Conservation (phyloP, 257 asterid species). For the Schizonepeta tenuifolia region DNA sequence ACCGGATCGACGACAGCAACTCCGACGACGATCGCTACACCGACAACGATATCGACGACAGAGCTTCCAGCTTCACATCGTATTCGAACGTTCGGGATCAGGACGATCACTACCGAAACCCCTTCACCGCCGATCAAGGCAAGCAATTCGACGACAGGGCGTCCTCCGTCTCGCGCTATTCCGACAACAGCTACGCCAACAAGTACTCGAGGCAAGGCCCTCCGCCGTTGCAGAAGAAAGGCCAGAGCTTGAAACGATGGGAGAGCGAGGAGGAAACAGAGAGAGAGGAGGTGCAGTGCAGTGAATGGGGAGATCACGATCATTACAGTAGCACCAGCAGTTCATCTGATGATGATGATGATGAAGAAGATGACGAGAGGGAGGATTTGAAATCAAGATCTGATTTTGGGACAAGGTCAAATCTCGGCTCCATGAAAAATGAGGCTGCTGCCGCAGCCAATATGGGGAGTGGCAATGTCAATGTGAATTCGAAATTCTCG, state of each 20-base stretch:
- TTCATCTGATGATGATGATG: slow-evolving; percentile 57
- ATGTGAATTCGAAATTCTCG: slow-evolving; percentile 42
- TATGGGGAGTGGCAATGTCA: slow-evolving; percentile 30
- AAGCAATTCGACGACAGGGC: slow-evolving; percentile 66
- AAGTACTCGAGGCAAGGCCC: slow-evolving; percentile 35
- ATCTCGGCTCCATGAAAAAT: slow-evolving; percentile 55
- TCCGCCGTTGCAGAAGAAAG: slow-evolving; percentile 35
- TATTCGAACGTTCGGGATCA: slow-evolving; percentile 41
- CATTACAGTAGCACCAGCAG: slow-evolving; percentile 62
- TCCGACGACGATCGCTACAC: slow-evolving; percentile 42
- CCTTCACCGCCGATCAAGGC: slow-evolving; percentile 29
- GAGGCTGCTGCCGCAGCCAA: slow-evolving; percentile 23
- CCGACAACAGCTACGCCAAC: slow-evolving; percentile 40
- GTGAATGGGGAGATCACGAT: slow-evolving; percentile 97
- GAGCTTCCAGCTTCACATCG: slow-evolving; percentile 49
- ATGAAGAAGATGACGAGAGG: slow-evolving; percentile 51
- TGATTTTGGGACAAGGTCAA: slow-evolving; percentile 50
- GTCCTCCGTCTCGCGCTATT: slow-evolving; percentile 56
- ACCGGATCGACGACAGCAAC: slow-evolving; percentile 30
- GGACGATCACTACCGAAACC: slow-evolving; percentile 39
- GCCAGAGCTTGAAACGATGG: slow-evolving; percentile 48
- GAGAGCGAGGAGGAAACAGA: slow-evolving; percentile 74
- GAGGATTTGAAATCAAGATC: slow-evolving; percentile 67
- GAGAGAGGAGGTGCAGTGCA: slow-evolving; percentile 96
- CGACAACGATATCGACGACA: slow-evolving; percentile 45